phyloP scores from a whole-genome alignment of 257 asterid genomes.

The Misopates orontium region DNA sequence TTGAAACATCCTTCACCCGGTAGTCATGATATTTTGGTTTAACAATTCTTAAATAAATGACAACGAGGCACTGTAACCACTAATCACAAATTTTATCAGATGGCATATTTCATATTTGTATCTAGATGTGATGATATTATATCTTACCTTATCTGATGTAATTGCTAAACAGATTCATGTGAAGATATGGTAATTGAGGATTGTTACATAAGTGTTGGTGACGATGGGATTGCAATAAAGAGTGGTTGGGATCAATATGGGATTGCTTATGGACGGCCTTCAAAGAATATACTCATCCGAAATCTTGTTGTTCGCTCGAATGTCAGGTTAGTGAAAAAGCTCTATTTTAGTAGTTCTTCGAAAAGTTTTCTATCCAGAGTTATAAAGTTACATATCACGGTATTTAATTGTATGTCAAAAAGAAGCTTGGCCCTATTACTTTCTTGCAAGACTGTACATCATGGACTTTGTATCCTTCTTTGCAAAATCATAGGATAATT shows the following conservation, averaged over 20 bases:
- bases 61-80: no score
- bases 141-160: slow-evolving; percentile 3
- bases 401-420: no score
- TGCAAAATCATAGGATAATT: no score
- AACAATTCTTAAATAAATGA: no score
- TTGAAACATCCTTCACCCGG: no score
- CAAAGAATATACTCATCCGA: slow-evolving; percentile 78
- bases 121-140: neutral
- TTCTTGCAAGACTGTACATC: no score
- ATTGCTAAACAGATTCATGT: slow-evolving; percentile 72
- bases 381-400: no score
- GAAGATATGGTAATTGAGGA: slow-evolving; percentile 94
- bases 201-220: slow-evolving; percentile 95
- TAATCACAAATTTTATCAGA: neutral
- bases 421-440: no score
- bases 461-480: no score
- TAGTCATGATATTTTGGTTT: no score
- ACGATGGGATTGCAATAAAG: slow-evolving; percentile 91
- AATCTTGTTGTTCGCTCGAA: slow-evolving; percentile 90
- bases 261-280: slow-evolving; percentile 71
- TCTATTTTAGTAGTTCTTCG: neutral
- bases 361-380: no score
- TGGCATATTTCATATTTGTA: neutral
- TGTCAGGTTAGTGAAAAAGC: slow-evolving; percentile 64
- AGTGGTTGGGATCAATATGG: slow-evolving; percentile 99